Base-by-base conservation (phyloP, 805 yeast species). In the Yarrowia divulgata region DNA sequence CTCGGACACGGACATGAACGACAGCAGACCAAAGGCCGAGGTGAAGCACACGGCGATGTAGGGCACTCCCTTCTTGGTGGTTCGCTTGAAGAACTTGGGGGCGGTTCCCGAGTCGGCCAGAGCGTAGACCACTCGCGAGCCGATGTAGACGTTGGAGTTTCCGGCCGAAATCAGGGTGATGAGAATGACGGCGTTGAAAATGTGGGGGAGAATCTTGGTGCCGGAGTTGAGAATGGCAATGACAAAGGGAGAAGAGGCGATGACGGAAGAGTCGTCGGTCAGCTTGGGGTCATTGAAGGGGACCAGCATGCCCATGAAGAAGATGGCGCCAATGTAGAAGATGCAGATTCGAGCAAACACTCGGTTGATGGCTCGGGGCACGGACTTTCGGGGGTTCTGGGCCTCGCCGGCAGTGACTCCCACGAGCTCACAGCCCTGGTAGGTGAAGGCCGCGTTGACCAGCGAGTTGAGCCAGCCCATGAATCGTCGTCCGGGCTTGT, bases 1-100 rank as follows among this genome's bases (percentile, higher is more conserved):
- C 52, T 71, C 67, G 49, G 71, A 68, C 40, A 85, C 86, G 66
- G 87, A 85, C 92, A 91, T 87, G 79, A 81, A 90, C 5, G 92
- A 91, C 75, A 90, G 82, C 66, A 85, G 80, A 74, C 89, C 86
- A 81, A 90, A 89, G 2, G 75, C 49, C 50, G 84, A 79, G 68
- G 87, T 80, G 46, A 87, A 77, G 2, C 76, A 78, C 63, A 88
- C 78, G 8, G 92, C 84, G 73, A 83, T 71, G 75, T 81, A 83
- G 69, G 97, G 97, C 66, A 91, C 90, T 76, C 96, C 96, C 79
- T 81, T 80, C 73, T 81, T 85, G 79, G 86, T 87, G 23, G 91
- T 87, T 72, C 80, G 85, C 64, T 89, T 81, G 76, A 89, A 86
- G 75, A 89, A 74, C 72, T 79, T 81, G 73, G 93, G 93, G 16